Evolutionary conservation across 345 rosid species (phyloP).

Genomic region (Barbarea vulgaris): DNA sequence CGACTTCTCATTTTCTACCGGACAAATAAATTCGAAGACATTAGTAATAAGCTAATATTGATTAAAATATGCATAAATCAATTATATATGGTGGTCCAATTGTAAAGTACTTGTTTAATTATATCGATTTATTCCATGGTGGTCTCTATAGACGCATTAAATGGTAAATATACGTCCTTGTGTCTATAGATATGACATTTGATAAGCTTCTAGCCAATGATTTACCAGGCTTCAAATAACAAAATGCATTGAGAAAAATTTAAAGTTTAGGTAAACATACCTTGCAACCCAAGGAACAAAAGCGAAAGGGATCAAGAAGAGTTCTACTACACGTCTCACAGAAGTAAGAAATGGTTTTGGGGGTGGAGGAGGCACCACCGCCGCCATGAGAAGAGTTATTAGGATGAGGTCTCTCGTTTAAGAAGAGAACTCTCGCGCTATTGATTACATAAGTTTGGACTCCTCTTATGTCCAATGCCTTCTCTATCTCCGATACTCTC

Average conservation of each 20-base stretch:
- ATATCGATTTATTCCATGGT: background rate
- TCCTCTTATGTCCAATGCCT: constrained; percentile 69
- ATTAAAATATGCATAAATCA: background rate
- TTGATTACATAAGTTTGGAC: constrained; percentile 92
- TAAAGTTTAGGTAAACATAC: constrained; percentile 38
- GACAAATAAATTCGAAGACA: background rate
- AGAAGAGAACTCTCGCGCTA: constrained; percentile 79
- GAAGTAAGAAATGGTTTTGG: constrained; percentile 58
- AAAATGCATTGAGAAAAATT: background rate
- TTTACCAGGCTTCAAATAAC: background rate
- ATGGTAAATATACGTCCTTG: background rate
- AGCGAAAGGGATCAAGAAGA: constrained; percentile 79
- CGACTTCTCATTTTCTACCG: background rate
- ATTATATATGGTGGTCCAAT: background rate
- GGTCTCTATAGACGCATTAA: background rate
- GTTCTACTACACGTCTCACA: constrained; percentile 87
- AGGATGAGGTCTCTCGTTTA: constrained; percentile 77
- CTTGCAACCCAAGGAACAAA: constrained; percentile 97
- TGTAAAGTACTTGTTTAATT: background rate
- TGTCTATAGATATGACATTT: background rate
- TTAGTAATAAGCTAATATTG: background rate
- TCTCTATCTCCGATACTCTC: constrained; percentile 79
- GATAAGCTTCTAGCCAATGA: background rate
- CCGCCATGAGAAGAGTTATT: constrained; percentile 32
- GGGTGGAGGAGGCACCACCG: constrained; percentile 9